Percentiles rank a stretch among this genome's conserved stretches.
These are phyloP conservation scores for Lentithecium fluviatile DNA, from an alignment of 495 filamentous ascomycete species.

Conservation along the genomic window DNA sequence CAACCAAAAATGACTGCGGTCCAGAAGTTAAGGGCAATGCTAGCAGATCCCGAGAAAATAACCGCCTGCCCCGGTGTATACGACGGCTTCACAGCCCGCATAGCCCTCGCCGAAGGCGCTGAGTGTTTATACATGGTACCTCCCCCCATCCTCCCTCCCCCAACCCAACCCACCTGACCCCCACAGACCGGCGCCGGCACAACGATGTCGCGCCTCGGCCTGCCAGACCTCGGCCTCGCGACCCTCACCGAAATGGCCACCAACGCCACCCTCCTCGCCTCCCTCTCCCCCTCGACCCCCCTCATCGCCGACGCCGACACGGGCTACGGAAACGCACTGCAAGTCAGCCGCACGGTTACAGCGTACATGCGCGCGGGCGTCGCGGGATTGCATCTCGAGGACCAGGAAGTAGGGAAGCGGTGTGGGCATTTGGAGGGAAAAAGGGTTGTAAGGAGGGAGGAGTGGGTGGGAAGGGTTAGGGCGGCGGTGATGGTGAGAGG, in stretches of 20 bases:
- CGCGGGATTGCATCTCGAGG: conserved; percentile 70
- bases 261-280: conserved; percentile 66
- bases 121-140: conserved; percentile 67
- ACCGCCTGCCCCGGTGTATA: conserved; percentile 66
- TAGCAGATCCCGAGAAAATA: conserved; percentile 33
- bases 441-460: conserved; percentile 54
- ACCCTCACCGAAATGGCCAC: conserved; percentile 64
- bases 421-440: conserved; percentile 52
- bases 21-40: conserved; percentile 36
- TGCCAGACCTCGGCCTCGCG: conserved; percentile 65
- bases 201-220: conserved; percentile 60
- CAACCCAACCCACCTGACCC: neutral
- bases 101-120: conserved; percentile 60
- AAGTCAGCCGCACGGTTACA: conserved; percentile 62
- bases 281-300: conserved; percentile 56
- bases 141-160: neutral
- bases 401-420: conserved; percentile 64
- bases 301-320: conserved; percentile 70
- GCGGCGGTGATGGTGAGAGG: conserved; percentile 47
- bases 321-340: conserved; percentile 48
- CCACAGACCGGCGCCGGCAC: conserved; percentile 67
- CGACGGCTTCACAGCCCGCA: conserved; percentile 66
- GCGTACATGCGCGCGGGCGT: conserved; percentile 67
- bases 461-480: conserved; percentile 57
- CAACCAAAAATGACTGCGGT: conserved; percentile 7